These are phyloP conservation scores for Fusarium drepaniforme DNA, from an alignment of 2,329 filamentous ascomycete species.

Conservation along the genomic window DNA sequence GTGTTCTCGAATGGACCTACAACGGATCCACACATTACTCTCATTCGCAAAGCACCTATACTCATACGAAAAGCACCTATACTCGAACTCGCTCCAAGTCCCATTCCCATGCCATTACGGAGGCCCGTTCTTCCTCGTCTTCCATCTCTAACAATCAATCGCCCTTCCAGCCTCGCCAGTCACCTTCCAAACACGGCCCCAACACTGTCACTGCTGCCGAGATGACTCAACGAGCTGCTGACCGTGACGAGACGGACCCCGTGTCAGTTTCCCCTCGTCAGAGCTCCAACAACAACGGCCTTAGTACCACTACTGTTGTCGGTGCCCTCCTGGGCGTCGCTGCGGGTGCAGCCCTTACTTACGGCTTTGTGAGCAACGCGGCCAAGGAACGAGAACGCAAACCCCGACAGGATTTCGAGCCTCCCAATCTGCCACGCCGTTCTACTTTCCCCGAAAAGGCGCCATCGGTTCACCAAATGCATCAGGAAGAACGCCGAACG, in stretches of 20 bases:
- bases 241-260: conserved; percentile 34
- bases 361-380: conserved; percentile 72
- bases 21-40: conserved; percentile 51
- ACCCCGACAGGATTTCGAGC: conserved; percentile 56
- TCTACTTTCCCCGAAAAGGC: conserved; percentile 61
- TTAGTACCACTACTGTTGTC: conserved; percentile 73
- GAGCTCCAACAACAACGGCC: conserved; percentile 54
- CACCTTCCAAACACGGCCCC: conserved; percentile 31
- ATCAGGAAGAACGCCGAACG: conserved; percentile 34
- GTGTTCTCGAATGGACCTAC: conserved; percentile 64
- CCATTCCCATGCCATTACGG: conserved; percentile 37
- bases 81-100: conserved; percentile 38
- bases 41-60: conserved; percentile 4
- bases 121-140: conserved; percentile 37
- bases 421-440: conserved; percentile 55
- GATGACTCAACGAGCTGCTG: conserved; percentile 40
- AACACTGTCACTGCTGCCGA: conserved; percentile 39
- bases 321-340: conserved; percentile 84
- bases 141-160: conserved; percentile 34
- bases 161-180: conserved; percentile 36
- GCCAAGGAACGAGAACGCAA: conserved; percentile 58
- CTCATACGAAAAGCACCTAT: neutral
- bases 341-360: conserved; percentile 73
- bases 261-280: conserved; percentile 47
- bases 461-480: conserved; percentile 42